phyloP scores from a whole-genome alignment of 805 yeast genomes.

The Candida anglica region DNA sequence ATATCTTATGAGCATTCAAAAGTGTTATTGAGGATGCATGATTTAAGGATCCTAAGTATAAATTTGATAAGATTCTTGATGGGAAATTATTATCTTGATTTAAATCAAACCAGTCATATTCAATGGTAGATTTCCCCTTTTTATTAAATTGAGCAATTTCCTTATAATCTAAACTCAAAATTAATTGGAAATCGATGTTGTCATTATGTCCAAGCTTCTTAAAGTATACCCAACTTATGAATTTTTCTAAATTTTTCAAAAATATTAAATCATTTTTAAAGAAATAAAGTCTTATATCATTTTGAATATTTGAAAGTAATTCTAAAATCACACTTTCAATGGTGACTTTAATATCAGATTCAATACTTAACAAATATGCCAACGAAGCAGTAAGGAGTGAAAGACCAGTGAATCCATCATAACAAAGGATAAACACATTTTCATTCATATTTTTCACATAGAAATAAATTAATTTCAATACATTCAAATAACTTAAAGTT shows the following conservation, averaged over 20 bases:
- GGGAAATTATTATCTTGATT: constrained; percentile 34
- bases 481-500: constrained; percentile 23
- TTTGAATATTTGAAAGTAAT: constrained; percentile 8
- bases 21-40: constrained; percentile 32
- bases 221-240: constrained; percentile 15
- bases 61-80: constrained; percentile 21
- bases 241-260: constrained; percentile 26
- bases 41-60: constrained; percentile 28
- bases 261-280: constrained; percentile 25
- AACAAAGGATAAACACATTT: constrained; percentile 27
- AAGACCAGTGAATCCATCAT: constrained; percentile 37
- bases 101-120: constrained; percentile 31
- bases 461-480: constrained; percentile 22
- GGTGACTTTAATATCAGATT: constrained; percentile 3
- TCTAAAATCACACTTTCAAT: constrained; percentile 13
- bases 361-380: constrained; percentile 4
- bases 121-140: constrained; percentile 2
- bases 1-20: constrained; percentile 18
- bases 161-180: constrained; percentile 13
- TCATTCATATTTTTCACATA: constrained; percentile 12
- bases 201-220: not conserved
- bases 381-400: constrained; percentile 19
- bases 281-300: constrained; percentile 22
- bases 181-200: not conserved
- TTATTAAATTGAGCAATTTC: constrained; percentile 2